Conservation (phyloP, 345 rosid genomes). For the Turritis glabra region DNA sequence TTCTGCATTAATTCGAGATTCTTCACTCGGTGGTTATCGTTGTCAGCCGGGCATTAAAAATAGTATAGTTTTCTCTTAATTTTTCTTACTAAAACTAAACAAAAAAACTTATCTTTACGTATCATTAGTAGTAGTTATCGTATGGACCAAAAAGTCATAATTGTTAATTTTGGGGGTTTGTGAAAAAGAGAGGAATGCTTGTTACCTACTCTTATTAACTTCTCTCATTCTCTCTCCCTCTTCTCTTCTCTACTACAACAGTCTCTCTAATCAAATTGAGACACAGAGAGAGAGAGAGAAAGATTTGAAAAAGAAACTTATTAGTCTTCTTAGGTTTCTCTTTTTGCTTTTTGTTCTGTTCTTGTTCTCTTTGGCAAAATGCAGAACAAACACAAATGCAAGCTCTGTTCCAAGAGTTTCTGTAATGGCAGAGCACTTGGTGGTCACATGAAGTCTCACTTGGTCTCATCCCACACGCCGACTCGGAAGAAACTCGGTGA, state of each 20-base stretch:
- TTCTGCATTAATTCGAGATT: conserved; percentile 15
- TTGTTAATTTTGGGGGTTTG: conserved; percentile 50
- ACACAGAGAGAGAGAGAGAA: conserved; percentile 16
- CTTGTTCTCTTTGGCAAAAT: conserved; percentile 32
- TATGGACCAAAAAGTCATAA: conserved; percentile 50
- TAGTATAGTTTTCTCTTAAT: conserved; percentile 19
- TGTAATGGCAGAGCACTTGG: conserved; percentile 88
- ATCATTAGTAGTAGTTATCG: conserved; percentile 38
- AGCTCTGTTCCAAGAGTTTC: conserved; percentile 74
- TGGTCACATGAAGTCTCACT: conserved; percentile 96
- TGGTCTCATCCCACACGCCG: conserved; percentile 48
- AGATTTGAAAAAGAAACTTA: conserved; percentile 24
- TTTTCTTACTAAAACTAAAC: conserved; percentile 21
- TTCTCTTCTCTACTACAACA: conserved; percentile 12
- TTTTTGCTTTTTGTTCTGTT: conserved; percentile 30
- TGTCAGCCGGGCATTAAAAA: conserved; percentile 25
- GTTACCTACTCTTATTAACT: conserved; percentile 95
- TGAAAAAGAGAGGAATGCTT: conserved; percentile 88
- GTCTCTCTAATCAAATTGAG: conserved; percentile 25
- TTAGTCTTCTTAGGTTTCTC: conserved; percentile 32
- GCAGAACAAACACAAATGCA: conserved; percentile 78
- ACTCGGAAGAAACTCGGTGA: conserved; percentile 33
- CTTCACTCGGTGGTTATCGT: conserved; percentile 27
- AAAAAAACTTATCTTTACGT: conserved; percentile 28
- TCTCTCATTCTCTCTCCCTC: conserved; percentile 52